Conservation (phyloP, 257 asterid genomes). For the Cruciata laevipes region DNA sequence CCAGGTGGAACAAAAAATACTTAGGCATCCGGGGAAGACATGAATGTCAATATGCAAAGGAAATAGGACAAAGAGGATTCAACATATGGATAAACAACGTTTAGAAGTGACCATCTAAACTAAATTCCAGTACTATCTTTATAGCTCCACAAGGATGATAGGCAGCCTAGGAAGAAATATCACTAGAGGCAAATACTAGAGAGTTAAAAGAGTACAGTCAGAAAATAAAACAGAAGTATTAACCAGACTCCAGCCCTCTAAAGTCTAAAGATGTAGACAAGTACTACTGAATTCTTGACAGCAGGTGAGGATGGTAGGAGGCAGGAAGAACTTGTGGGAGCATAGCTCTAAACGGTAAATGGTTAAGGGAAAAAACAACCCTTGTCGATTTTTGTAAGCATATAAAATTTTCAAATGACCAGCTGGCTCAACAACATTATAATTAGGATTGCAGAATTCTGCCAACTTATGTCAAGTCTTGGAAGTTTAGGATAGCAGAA, state of each 20-base stretch:
- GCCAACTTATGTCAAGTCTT: not conserved
- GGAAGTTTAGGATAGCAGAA: not conserved
- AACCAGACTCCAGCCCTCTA: not conserved
- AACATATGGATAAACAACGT: not conserved
- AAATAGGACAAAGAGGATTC: not conserved
- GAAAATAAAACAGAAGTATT: not conserved
- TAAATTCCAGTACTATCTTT: too few species aligned
- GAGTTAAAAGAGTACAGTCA: not conserved
- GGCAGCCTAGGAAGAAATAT: not conserved
- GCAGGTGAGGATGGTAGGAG: too few species aligned
- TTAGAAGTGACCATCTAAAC: not conserved
- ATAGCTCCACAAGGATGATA: not conserved
- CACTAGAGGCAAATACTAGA: not conserved
- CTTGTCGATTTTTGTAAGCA: not conserved
- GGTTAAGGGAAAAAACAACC: not conserved
- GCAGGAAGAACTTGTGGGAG: not conserved
- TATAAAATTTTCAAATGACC: not conserved
- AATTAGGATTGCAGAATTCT: not conserved
- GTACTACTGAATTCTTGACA: not conserved
- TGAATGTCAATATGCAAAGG: not conserved
- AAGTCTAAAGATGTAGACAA: not conserved
- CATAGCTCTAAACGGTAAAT: not conserved
- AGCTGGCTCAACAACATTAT: not conserved
- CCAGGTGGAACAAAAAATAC: not conserved
- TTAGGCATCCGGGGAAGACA: constrained; percentile 1